Evolutionary conservation across 176 grass and related monocot genomes (phyloP).

Genomic region (Bonia amplexicaulis): DNA sequence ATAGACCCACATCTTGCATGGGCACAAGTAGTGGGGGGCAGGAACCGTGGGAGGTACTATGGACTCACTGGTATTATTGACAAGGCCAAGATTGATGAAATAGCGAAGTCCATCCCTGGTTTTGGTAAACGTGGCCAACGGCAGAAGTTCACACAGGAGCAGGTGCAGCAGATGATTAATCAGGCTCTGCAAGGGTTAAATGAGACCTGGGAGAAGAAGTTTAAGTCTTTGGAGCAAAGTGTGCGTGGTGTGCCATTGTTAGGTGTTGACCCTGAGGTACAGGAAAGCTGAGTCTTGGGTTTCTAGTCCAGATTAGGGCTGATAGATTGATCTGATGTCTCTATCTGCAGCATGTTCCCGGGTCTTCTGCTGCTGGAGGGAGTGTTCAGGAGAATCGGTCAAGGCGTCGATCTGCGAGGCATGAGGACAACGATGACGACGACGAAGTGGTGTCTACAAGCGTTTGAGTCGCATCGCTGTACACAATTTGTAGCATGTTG

Average conservation of each 20-base stretch:
- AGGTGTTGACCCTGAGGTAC: conserved; percentile 25
- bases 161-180: conserved; percentile 33
- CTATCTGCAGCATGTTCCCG: conserved; percentile 17
- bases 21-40: conserved; percentile 11
- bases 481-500: background rate
- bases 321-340: conserved; percentile 14
- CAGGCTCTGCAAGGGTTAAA: conserved; percentile 32
- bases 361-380: conserved; percentile 12
- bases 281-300: background rate
- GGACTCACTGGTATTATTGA: conserved; percentile 35
- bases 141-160: conserved; percentile 31
- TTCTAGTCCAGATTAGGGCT: background rate
- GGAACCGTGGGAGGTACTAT: conserved; percentile 35
- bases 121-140: background rate
- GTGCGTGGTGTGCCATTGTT: background rate
- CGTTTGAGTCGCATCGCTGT: background rate
- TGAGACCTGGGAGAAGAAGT: conserved; percentile 41
- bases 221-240: conserved; percentile 33
- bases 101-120: conserved; percentile 29
- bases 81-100: conserved; percentile 17
- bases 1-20: conserved; percentile 27
- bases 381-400: background rate
- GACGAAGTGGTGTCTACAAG: conserved; percentile 17
- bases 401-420: background rate
- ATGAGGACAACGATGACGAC: background rate